Percentiles rank a stretch among this genome's conserved stretches.
Evolutionary conservation across 805 yeast genomes (phyloP).

Genomic region (Komagataella kurtzmanii): DNA sequence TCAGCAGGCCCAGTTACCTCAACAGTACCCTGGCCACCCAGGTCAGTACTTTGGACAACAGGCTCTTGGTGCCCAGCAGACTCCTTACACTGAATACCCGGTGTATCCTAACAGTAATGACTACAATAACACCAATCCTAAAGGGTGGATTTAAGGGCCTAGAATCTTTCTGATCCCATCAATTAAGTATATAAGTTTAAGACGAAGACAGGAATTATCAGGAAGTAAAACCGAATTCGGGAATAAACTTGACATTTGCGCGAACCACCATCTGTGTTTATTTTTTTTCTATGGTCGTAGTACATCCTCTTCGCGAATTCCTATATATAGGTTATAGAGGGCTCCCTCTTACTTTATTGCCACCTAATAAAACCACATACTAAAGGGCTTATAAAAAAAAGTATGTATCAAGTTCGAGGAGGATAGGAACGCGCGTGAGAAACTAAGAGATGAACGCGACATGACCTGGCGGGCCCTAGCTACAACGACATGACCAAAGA

Average conservation of each 20-base stretch:
- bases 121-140: neutral
- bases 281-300: neutral
- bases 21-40: conserved; percentile 1
- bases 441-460: neutral
- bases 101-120: conserved; percentile 1
- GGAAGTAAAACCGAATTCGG: neutral
- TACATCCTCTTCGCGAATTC: neutral
- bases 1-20: conserved; percentile 7
- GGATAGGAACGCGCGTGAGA: neutral
- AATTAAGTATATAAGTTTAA: neutral
- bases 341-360: neutral
- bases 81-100: conserved; percentile 2
- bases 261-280: neutral
- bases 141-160: neutral
- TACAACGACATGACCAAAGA: neutral
- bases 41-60: conserved; percentile 2
- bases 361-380: neutral
- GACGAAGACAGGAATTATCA: neutral
- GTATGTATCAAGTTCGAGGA: neutral
- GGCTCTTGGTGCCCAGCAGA: conserved; percentile 1
- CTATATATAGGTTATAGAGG: neutral
- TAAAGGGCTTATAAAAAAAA: neutral
- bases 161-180: neutral
- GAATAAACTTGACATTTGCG: neutral
- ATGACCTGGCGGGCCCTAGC: neutral